Evolutionary conservation across 1,284 basidiomycete genomes (phyloP), one percentile per base, ranked within the genome.

Genomic region (Amylostereum areolatum): DNA sequence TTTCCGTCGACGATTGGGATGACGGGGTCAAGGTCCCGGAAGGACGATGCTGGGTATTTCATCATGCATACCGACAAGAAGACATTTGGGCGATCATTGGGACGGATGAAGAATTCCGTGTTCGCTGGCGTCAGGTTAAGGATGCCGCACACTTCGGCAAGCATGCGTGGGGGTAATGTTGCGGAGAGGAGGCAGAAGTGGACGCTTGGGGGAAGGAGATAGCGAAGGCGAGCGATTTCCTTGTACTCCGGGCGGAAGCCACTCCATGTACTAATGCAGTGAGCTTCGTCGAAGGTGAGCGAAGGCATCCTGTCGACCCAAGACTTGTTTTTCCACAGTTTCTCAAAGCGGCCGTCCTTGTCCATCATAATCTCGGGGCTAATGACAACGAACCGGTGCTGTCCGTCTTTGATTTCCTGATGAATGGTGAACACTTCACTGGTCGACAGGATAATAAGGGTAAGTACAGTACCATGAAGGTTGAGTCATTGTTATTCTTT

Each of bases 261-360:
- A 6, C 49, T 44, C 55, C 55, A 57, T 35, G 47, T 49, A 35
- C 43, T 49, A 12, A 57, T 45, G 46, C 55, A 57, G 42, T 57
- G 55, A 2, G 39, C 54, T 34, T 57, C 52, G 30, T 57, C 55
- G 12, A 51, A 51, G 0, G 54, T 32, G 5, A 57, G 9, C 24
- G 12, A 28, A 10, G 39, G 11, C 2, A 56, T 8, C 11, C 42
- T 46, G 10, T 18, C 24, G 2, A 40, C 37, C 12, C 55, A 54
- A 7, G 10, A 12, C 10, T 49, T 28, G 18, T 36, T 18, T 8
- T 48, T 44, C 45, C 46, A 50, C 7, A 56, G 35, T 29, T 52
- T 49, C 9, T 45, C 46, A 42, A 55, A 56, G 2, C 28, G n/a
- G 4, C 46, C 29, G 30, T 44, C 45, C 25, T 55, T 44, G 9